Evolutionary conservation across 805 yeast genomes (phyloP), one percentile per base, ranked within the genome.

Genomic region (Starmerella powellii): DNA sequence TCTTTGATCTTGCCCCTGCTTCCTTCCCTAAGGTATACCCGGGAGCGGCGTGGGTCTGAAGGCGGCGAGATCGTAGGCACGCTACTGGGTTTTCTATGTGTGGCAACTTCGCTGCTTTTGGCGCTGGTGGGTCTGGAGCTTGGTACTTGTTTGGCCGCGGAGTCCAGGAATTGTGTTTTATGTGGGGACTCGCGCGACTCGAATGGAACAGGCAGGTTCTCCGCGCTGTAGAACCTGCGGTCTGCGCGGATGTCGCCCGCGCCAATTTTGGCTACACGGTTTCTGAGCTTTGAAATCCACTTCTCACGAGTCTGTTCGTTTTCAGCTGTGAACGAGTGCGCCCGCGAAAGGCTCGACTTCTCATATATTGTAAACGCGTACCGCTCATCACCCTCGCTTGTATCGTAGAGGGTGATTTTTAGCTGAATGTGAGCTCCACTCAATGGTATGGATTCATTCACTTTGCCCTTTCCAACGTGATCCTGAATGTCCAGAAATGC

Each of bases 201-300:
- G 18, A 27, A 40, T 16, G 33, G 38, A 10, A 28, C 13, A 3
- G 42, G 42, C 2, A 33, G 5, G 6, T 18, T n/a, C 8, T 15
- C 18, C 3, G 15, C 17, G 3, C 12, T 13, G 26, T 17, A 38
- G 10, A 8, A 16, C 8, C 36, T 23, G 11, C 8, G 17, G 15
- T 8, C 28, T 5, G n/a, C 21, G 13, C 27, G 3, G 3, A 38
- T 24, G 3, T 30, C 37, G 8, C 29, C 28, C 3, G 28, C 5
- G 8, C 27, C 31, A 2, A 40, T 2, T 1, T 31, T 12, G n/a
- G 36, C 19, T 4, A 36, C 40, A 6, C 47, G 34, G 2, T n/a
- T 5, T 3, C 46, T 38, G 15, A 43, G 31, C 16, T 38, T 37
- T 2, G 26, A 16, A 8, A 48, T 13, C 51, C 51, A 48, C 19